Evolutionary conservation across 768 basidiomycete species (phyloP), one percentile per base, ranked within the genome.

Genomic region (Tylopilus vinaceipallidus): DNA sequence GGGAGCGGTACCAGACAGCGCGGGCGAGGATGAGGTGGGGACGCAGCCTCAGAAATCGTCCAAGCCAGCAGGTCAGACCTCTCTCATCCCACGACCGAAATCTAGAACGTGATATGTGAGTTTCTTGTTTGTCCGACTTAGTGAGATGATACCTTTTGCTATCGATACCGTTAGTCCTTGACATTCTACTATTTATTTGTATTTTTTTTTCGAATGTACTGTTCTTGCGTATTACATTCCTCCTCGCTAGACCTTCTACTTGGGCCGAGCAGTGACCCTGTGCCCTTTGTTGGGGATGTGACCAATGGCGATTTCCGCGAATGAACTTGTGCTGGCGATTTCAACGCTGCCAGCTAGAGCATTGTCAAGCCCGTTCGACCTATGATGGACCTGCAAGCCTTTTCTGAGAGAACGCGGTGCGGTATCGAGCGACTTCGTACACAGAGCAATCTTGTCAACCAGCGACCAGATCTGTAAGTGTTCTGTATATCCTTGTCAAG

Each of bases 381-480:
- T 12, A 14, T 26, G 10, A 50, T 64, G 49, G 45, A 61, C 13
- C 39, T 50, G n/a, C 49, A 47, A 33, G 44, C 29, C 2, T 20
- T 59, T 20, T 63, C 61, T 6, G 57, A 57, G 19, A 40, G 29
- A 16, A 58, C 61, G 24, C 62, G 57, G 45, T 33, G 44, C 41
- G 67, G 67, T 47, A 69, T 83, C 24, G 62, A 74, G 37, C 73
- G 78, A 39, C 67, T 84, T 7, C 45, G 65, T 3, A 52, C 58
- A 10, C 53, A 63, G 4, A 45, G 39, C 51, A 47, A 61, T 32
- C 49, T 61, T 46, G 13, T n/a, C n/a, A n/a, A 34, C 48, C 71
- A 76, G 42, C 64, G 52, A 48, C 70, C 71, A 55, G 75, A 82
- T 65, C 67, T 84, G 83, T 84, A 64, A 70, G 82, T 83, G 47